Percentiles rank a stretch among this genome's conserved stretches.
These are phyloP conservation scores for Sporothrix dimorphospora DNA, from an alignment of 2,329 filamentous ascomycete genomes.

Conservation along the genomic window DNA sequence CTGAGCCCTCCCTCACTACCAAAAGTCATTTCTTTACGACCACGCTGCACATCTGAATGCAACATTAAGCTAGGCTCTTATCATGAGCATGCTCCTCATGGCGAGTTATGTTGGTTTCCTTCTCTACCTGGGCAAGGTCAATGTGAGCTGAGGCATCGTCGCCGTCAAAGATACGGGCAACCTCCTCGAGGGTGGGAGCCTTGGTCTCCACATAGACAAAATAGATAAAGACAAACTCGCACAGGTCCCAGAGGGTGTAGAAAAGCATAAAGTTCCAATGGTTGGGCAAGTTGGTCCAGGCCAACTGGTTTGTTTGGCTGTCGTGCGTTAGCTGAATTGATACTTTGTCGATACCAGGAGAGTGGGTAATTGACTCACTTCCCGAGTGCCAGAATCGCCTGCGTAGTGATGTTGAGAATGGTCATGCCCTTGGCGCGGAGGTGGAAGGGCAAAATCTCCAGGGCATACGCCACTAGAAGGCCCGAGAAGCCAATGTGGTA, in stretches of 20 bases:
- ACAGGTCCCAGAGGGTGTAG: slow-evolving; percentile 65
- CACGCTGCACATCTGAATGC: too few species aligned
- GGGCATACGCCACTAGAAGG: slow-evolving; percentile 59
- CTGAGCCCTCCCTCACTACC: too few species aligned
- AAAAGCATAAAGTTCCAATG: slow-evolving; percentile 70
- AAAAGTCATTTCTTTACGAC: too few species aligned
- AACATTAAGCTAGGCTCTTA: neutral
- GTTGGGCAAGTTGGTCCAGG: slow-evolving; percentile 60
- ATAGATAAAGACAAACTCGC: slow-evolving; percentile 64
- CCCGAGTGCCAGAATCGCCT: slow-evolving; percentile 32
- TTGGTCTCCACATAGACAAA: slow-evolving; percentile 72
- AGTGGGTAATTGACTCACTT: neutral
- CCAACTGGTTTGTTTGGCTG: slow-evolving; percentile 65
- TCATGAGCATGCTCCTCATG: neutral
- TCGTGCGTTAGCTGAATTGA: neutral
- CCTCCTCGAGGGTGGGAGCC: slow-evolving; percentile 70
- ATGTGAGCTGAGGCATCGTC: slow-evolving; percentile 60
- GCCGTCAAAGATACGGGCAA: slow-evolving; percentile 72
- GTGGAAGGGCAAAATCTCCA: slow-evolving; percentile 62
- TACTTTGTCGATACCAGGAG: neutral
- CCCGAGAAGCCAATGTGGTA: slow-evolving; percentile 65
- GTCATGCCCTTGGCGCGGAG: slow-evolving; percentile 56
- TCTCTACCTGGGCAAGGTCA: slow-evolving; percentile 58
- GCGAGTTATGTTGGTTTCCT: slow-evolving; percentile 45
- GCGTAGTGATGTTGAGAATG: slow-evolving; percentile 34